Evolutionary conservation across 306 rosid species (phyloP).

Genomic region (Cajanus cajan): DNA sequence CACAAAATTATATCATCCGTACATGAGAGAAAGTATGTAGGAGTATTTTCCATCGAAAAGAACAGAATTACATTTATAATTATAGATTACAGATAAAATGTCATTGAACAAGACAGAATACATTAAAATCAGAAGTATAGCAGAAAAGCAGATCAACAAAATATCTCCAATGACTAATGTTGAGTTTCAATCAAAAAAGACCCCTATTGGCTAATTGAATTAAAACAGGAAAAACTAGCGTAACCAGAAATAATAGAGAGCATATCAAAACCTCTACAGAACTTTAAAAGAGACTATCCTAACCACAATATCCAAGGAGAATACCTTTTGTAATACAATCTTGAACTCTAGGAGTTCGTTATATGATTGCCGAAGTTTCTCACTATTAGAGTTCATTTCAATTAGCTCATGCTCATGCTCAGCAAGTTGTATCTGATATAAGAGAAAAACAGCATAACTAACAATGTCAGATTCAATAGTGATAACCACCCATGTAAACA

Average conservation of each 20-base stretch:
- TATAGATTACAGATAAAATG: neutral
- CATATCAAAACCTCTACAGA: neutral
- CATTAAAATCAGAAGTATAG: constrained; percentile 22
- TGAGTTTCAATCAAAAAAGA: constrained; percentile 7
- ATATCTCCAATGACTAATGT: neutral
- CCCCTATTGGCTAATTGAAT: neutral
- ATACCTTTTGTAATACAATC: constrained; percentile 86
- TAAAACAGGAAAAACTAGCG: neutral
- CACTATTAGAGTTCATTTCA: constrained; percentile 79
- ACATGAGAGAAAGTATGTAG: constrained; percentile 8
- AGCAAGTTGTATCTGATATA: constrained; percentile 68
- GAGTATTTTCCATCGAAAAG: neutral
- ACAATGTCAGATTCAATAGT: constrained; percentile 27
- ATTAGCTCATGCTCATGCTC: constrained; percentile 82
- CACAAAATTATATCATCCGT: constrained; percentile 14
- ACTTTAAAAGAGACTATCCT: neutral
- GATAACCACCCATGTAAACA: neutral
- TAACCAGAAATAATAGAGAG: neutral
- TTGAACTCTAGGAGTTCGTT: constrained; percentile 90
- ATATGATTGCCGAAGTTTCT: constrained; percentile 73
- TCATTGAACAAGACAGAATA: neutral
- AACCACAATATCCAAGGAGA: neutral
- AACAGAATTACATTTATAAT: neutral
- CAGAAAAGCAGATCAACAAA: neutral
- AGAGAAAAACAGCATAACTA: constrained; percentile 22